Evolutionary conservation across 2,329 filamentous ascomycete species (phyloP).

Genomic region (Chalaropsis thielavioides): DNA sequence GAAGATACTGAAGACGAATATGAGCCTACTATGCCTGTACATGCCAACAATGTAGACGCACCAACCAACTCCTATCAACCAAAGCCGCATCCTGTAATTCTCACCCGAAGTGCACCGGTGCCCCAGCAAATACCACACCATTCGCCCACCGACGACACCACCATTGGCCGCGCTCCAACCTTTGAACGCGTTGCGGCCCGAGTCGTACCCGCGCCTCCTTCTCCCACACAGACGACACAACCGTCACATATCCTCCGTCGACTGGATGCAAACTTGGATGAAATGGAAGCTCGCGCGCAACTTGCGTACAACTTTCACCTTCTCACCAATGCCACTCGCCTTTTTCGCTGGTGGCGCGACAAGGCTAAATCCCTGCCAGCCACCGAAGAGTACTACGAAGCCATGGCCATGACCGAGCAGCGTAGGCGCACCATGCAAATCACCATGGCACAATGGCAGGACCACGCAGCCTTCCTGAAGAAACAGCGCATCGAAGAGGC

Average conservation of each 20-base stretch:
- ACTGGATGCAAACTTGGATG: constrained; percentile 10
- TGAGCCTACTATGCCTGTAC: constrained; percentile 13
- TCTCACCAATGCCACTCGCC: constrained; percentile 4
- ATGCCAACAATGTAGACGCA: neutral
- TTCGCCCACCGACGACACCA: neutral
- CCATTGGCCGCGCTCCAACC: neutral
- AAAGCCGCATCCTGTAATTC: neutral
- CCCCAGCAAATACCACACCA: neutral
- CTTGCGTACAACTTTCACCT: constrained; percentile 7
- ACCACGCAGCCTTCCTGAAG: constrained; percentile 7
- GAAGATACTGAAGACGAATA: constrained; percentile 11
- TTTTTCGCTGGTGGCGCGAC: constrained; percentile 17
- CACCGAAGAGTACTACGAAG: constrained; percentile 16
- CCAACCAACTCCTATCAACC: neutral
- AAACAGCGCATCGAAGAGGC: constrained; percentile 12
- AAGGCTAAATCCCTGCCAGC: constrained; percentile 12
- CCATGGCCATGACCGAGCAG: constrained; percentile 14
- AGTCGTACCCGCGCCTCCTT: constrained; percentile 5
- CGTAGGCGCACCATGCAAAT: constrained; percentile 10
- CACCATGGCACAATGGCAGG: constrained; percentile 16
- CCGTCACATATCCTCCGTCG: constrained; percentile 16
- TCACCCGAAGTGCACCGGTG: neutral
- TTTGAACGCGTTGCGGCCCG: constrained; percentile 11
- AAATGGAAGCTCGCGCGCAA: constrained; percentile 16
- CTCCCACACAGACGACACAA: constrained; percentile 16